Base-by-base conservation (phyloP, 768 basidiomycete species). In the Leccinum sublutescens region DNA sequence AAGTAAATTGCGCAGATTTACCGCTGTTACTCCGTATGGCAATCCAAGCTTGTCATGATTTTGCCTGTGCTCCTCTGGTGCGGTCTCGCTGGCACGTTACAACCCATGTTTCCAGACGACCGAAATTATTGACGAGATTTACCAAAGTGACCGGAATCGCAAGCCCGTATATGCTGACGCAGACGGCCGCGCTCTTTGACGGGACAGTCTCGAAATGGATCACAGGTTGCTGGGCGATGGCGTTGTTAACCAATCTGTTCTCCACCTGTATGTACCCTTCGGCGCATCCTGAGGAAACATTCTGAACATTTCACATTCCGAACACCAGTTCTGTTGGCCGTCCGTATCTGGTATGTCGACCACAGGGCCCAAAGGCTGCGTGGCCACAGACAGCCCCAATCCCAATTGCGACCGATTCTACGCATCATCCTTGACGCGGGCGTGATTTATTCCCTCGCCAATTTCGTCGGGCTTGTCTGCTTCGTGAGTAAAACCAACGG, bases 61-160 rank as follows among this genome's bases (percentile, higher is more conserved):
- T 4, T 50, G 3, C 50, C 50, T 31, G 50, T 9, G 50, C 6
- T 50, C 11, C 14, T 50, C 11, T 50, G 50, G 50, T 31, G 27
- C 19, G 50, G 17, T 29, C 10, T 50, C 5, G 50, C 29, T 15
- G 9, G 50, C 19, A 31, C 9, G 50, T 50, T 17, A 6, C 9
- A 25, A 36, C 15, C 2, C 15, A 2, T n/a, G 5, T 29, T 29
- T 40, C 17, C 36, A 3, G 5, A 43, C 2, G 25, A 2, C 11
- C 8, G 1, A 31, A 15, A 10, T 31, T 5, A 51, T 27, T 54
- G 36, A 23, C 8, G 12, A 48, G 12, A 14, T 15, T 31, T 27
- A 36, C 38, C 8, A 11, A 53, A 60, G 63, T 40, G 27, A 67
- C 68, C 51, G 57, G 68, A 38, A 27, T 64, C 21, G 33, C 36